These are phyloP conservation scores for Debaryomyces nepalensis DNA, from an alignment of 1,139 yeast species.

Conservation along the genomic window DNA sequence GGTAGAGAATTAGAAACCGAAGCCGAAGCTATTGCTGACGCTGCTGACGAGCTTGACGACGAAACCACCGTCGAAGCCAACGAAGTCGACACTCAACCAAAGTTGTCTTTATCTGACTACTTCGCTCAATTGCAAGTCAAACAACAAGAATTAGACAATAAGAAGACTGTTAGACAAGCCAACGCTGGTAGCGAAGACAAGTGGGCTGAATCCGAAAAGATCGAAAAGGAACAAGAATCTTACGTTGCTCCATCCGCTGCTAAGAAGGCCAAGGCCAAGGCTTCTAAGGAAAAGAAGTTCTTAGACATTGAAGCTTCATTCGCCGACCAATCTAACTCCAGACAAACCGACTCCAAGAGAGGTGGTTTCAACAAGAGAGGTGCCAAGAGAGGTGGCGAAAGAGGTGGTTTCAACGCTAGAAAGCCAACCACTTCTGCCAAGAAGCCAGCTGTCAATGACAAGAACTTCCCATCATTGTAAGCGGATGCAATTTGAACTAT, in stretches of 20 bases:
- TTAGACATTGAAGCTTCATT: slow-evolving; percentile 70
- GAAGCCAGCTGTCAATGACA: slow-evolving; percentile 54
- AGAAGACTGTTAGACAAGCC: slow-evolving; percentile 54
- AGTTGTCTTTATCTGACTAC: slow-evolving; percentile 74
- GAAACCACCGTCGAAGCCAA: slow-evolving; percentile 45
- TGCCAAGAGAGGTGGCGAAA: slow-evolving; percentile 24
- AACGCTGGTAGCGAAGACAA: slow-evolving; percentile 63
- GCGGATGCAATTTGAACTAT: slow-evolving; percentile 1
- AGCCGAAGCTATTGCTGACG: slow-evolving; percentile 66
- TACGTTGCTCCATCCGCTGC: slow-evolving; percentile 58
- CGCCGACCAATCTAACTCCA: slow-evolving; percentile 49
- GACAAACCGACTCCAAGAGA: slow-evolving; percentile 28
- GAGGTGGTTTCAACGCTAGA: slow-evolving; percentile 27
- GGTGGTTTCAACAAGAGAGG: slow-evolving; percentile 34
- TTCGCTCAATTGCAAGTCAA: slow-evolving; percentile 62
- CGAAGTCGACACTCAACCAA: slow-evolving; percentile 49
- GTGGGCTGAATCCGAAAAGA: slow-evolving; percentile 66
- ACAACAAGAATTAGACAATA: slow-evolving; percentile 50
- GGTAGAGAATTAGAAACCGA: slow-evolving; percentile 63
- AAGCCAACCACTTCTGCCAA: slow-evolving; percentile 35
- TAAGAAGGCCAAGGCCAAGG: slow-evolving; percentile 66
- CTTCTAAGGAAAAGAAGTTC: slow-evolving; percentile 69
- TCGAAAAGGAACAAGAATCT: slow-evolving; percentile 61
- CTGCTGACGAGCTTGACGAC: slow-evolving; percentile 55
- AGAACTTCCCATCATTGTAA: slow-evolving; percentile 66